phyloP scores from a whole-genome alignment of 2,329 filamentous ascomycete species.

The Sclerotiophoma versabilis region DNA sequence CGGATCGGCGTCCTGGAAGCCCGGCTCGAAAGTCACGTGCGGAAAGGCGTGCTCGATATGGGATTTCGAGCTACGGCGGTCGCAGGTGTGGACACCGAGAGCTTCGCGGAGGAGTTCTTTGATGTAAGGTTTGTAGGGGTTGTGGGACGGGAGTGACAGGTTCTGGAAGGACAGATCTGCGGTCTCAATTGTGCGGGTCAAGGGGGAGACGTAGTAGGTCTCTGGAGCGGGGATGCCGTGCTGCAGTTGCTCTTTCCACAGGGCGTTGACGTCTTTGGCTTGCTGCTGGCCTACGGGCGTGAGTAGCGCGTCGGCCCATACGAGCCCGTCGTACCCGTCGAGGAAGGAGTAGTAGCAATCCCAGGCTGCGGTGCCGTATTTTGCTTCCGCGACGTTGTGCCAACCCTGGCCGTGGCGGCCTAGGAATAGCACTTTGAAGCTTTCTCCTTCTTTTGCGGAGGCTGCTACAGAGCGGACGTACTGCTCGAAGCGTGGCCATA shows the following conservation, averaged over 20 bases:
- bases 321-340: conserved; percentile 67
- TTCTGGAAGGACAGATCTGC: conserved; percentile 66
- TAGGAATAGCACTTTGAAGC: conserved; percentile 72
- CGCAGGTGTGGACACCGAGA: conserved; percentile 73
- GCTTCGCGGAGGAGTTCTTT: conserved; percentile 72
- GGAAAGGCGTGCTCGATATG: conserved; percentile 61
- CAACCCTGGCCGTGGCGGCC: conserved; percentile 73
- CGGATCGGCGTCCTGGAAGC: conserved; percentile 65
- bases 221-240: conserved; percentile 66
- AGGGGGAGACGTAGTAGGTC: conserved; percentile 69
- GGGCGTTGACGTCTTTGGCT: conserved; percentile 63
- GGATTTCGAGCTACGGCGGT: conserved; percentile 63
- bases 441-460: conserved; percentile 50
- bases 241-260: conserved; percentile 63
- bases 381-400: conserved; percentile 71
- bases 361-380: conserved; percentile 72
- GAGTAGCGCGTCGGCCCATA: conserved; percentile 69
- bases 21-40: conserved; percentile 62
- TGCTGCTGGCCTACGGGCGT: conserved; percentile 66
- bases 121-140: conserved; percentile 64
- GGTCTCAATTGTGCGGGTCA: conserved; percentile 70
- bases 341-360: conserved; percentile 72
- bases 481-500: conserved; percentile 68
- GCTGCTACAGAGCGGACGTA: conserved; percentile 63
- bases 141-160: conserved; percentile 57